These are phyloP conservation scores for Lineolata rhizophorae DNA, from an alignment of 495 filamentous ascomycete species.

Conservation along the genomic window DNA sequence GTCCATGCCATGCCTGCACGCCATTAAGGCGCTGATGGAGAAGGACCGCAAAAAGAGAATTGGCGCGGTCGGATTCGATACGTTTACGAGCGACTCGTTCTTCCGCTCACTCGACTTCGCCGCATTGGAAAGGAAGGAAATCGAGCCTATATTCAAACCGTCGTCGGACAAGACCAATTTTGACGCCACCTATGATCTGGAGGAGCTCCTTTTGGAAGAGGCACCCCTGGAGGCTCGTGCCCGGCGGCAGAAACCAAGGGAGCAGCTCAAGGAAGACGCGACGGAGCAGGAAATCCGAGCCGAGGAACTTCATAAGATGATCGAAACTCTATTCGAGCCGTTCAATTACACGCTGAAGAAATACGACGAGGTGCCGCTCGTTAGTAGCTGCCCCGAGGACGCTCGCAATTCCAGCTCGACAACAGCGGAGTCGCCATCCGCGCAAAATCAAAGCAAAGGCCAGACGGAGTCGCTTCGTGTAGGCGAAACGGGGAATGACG, in stretches of 20 bases:
- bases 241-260: slow-evolving; percentile 78
- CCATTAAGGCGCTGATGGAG: slow-evolving; percentile 62
- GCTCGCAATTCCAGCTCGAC: background rate
- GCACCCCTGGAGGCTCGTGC: slow-evolving; percentile 85
- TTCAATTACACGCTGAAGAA: slow-evolving; percentile 73
- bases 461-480: no score
- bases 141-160: slow-evolving; percentile 77
- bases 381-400: no score
- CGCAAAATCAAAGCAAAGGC: background rate
- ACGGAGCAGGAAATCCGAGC: slow-evolving; percentile 88
- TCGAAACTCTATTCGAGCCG: slow-evolving; percentile 83
- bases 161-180: slow-evolving; percentile 98
- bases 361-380: no score
- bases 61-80: slow-evolving; percentile 54
- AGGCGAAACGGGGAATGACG: background rate
- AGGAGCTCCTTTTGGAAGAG: slow-evolving; percentile 85
- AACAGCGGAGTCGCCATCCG: background rate
- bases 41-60: slow-evolving; percentile 60
- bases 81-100: slow-evolving; percentile 71
- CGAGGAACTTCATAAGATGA: slow-evolving; percentile 82
- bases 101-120: slow-evolving; percentile 73
- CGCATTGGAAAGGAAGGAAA: slow-evolving; percentile 66
- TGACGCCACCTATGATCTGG: slow-evolving; percentile 92
- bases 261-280: slow-evolving; percentile 77
- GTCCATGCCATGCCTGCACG: slow-evolving; percentile 63